Evolutionary conservation across 164 flowering plant species (phyloP).

Genomic region (Santalum album): DNA sequence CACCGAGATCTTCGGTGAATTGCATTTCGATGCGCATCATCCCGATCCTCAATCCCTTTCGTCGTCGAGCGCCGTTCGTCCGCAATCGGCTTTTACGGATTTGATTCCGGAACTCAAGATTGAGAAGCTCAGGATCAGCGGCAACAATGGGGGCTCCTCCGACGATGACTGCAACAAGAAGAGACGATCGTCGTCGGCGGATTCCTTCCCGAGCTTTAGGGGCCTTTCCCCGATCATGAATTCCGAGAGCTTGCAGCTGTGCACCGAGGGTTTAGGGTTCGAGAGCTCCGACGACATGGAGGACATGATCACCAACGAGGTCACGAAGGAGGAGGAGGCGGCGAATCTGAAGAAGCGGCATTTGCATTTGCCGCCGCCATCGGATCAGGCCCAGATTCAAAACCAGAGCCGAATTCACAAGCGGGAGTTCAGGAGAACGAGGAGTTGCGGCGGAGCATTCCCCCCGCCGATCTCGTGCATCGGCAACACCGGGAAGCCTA

Average conservation of each 20-base stretch:
- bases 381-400: not conserved
- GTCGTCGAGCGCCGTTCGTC: constrained; percentile 8
- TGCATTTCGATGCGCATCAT: constrained; percentile 37
- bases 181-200: not conserved
- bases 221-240: constrained; percentile 22
- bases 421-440: constrained; percentile 21
- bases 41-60: not conserved
- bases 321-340: no score
- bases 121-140: constrained; percentile 1
- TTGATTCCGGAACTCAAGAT: not conserved
- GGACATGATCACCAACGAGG: constrained; percentile 14
- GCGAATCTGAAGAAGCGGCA: not conserved
- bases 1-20: constrained; percentile 77
- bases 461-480: constrained; percentile 86
- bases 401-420: no score
- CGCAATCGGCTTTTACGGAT: constrained; percentile 2
- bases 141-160: not conserved
- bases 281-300: constrained; percentile 74
- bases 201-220: constrained; percentile 1
- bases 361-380: not conserved
- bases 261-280: constrained; percentile 80
- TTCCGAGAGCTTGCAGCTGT: constrained; percentile 47
- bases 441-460: constrained; percentile 17
- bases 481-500: constrained; percentile 67
- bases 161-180: not conserved